Base-by-base conservation (phyloP, 2,329 filamentous ascomycete species). In the Myriosclerotinia scirpicola region DNA sequence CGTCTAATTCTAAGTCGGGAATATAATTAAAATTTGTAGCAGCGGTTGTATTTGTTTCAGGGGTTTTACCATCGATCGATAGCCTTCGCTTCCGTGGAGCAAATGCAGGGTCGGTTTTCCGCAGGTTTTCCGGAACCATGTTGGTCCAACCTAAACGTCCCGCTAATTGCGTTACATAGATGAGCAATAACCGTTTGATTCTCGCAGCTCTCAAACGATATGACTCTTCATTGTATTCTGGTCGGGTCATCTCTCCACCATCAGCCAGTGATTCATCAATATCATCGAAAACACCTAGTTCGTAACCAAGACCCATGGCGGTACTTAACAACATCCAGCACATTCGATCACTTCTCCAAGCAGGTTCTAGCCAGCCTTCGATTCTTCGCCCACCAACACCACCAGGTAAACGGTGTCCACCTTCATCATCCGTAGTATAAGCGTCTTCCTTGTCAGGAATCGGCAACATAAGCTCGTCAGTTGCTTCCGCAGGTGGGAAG, bases 251-350 rank as follows among this genome's bases (percentile, higher is more conserved):
- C 68, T 84, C 81, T 66, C 85, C 81, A 67, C 84, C 81, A 61
- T 86, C 81, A 67, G 83, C 84, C 65, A 89, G 78, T 72, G 87
- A 76, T 73, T 93, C 90, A 67, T 91, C 92, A 70, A 93, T 92
- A 67, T 93, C 88, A 72, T 98, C 95, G 73, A 98, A 99, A 2
- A 99, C 92, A 14, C 95, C 95, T 42, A 99, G 86, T 77, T 99
- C 95, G 72, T 96, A 96, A 0, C 91, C 92, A 48, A 98, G 82
- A 1, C 93, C 91, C 81, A 94, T 91, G 17, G 92, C 93, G 48
- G 93, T 96, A 75, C 92, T 96, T 40, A 98, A 84, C 17, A 98
- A 82, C 92, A 97, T 97, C 94, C 94, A 97, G 76, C 92, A 96
- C 91, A 97, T 96, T 65, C 93, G 90, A 75, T 97, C 94, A 70